Base-by-base conservation (phyloP, 768 basidiomycete genomes). In the Tulasnella sp. region DNA sequence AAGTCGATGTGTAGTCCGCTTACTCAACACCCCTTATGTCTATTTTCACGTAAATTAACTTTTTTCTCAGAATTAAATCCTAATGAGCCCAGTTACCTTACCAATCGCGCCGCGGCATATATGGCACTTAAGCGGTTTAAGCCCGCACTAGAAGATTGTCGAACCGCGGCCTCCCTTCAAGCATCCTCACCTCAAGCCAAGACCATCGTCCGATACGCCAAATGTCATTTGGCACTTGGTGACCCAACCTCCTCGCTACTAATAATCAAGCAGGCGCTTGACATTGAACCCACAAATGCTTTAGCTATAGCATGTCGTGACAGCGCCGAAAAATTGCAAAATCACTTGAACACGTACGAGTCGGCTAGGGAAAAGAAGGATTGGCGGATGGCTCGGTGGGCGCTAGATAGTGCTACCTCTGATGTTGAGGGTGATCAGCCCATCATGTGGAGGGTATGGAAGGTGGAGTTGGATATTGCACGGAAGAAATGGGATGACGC, bases 31-130 rank as follows among this genome's bases (percentile, higher is more conserved):
- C 13, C 2, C 7, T n/a, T 45, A 20, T 4, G 37, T 31, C 12
- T 8, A 39, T 49, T 37, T 7, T 34, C 27, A 5, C 9, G n/a
- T 27, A 24, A 9, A 31, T 24, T n/a, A n/a, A n/a, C n/a, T n/a
- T n/a, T n/a, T 0, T 40, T 10, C 13, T 13, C 57, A 82, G 78
- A 76, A 52, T 66, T 81, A 57, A 77, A 77, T 53, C 64, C 78
- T 0, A 58, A 68, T 3, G 83, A 90, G 63, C 77, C 87, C 0
- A 72, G 82, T 2, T 91, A 83, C 61, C 69, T 81, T 55, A 85
- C 86, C 0, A 92, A 92, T 63, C 78, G 88, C 25, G 88, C 89
- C 0, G 88, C 89, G 0, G 80, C 87, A 2, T 76, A 81, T 61
- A 91, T 92, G 76, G 76, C 78, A 0, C 62, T 84, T 45, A 88